Evolutionary conservation across 2,329 filamentous ascomycete genomes (phyloP).

Genomic region (Apiospora hydei): DNA sequence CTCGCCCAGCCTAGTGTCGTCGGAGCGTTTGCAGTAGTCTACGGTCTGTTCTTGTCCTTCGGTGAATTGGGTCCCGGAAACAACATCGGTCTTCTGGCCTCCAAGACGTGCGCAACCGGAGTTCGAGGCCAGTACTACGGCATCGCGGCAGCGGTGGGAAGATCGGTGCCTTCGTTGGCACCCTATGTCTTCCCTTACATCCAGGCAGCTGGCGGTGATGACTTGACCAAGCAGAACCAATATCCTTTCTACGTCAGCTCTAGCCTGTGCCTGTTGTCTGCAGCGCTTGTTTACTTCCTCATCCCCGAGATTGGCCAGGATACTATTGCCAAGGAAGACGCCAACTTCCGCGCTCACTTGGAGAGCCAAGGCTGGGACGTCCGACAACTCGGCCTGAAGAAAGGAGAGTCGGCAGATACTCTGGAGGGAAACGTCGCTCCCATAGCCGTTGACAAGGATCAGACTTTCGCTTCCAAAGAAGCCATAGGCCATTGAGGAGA

Average conservation of each 20-base stretch:
- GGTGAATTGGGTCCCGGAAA: conserved; percentile 88
- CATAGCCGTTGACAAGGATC: background rate
- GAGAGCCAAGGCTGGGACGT: conserved; percentile 80
- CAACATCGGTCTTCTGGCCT: conserved; percentile 87
- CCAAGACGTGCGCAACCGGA: conserved; percentile 87
- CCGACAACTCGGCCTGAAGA: conserved; percentile 54
- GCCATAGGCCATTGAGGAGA: background rate
- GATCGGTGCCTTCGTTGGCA: conserved; percentile 84
- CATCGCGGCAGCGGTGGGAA: conserved; percentile 76
- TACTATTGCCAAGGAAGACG: conserved; percentile 81
- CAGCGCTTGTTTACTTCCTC: conserved; percentile 68
- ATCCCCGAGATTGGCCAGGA: conserved; percentile 84
- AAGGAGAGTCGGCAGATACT: conserved; percentile 1
- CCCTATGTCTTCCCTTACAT: conserved; percentile 83
- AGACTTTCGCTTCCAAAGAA: background rate
- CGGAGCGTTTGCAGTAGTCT: conserved; percentile 79
- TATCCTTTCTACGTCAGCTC: conserved; percentile 91
- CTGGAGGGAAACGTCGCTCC: background rate
- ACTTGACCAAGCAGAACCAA: conserved; percentile 69
- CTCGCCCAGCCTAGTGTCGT: conserved; percentile 74
- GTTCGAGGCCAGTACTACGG: conserved; percentile 80
- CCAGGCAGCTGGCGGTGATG: conserved; percentile 63
- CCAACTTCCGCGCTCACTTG: conserved; percentile 77
- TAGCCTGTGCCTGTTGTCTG: conserved; percentile 77
- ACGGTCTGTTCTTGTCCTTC: conserved; percentile 78